phyloP scores from a whole-genome alignment of 495 filamentous ascomycete species.

The Daldinia vernicosa region DNA sequence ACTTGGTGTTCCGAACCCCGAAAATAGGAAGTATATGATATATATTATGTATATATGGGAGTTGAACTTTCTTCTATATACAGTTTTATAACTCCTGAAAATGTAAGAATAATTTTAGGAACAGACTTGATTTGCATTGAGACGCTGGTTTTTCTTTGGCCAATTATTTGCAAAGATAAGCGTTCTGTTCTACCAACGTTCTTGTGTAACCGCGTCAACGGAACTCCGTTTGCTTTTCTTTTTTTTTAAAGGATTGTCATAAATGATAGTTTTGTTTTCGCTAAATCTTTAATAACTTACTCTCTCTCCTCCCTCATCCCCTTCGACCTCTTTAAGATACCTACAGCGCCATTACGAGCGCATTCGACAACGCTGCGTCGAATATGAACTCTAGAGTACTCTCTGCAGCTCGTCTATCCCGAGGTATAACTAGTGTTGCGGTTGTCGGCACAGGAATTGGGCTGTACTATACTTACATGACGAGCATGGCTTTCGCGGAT shows the following conservation, averaged over 20 bases:
- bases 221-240: slow-evolving; percentile 26
- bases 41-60: no score
- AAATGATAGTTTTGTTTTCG: not conserved
- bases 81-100: not conserved
- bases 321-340: not conserved
- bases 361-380: not conserved
- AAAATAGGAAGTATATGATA: not conserved
- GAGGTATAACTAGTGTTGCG: slow-evolving; percentile 20
- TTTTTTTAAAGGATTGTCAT: not conserved
- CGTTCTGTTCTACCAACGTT: not conserved
- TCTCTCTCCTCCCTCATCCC: not conserved
- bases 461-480: slow-evolving; percentile 40
- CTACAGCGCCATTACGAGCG: not conserved
- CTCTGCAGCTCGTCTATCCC: slow-evolving; percentile 4
- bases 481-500: slow-evolving; percentile 37
- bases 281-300: not conserved
- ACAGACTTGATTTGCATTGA: not conserved
- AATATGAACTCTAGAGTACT: slow-evolving; percentile 26
- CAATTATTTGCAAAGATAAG: not conserved
- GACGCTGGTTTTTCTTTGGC: not conserved
- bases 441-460: slow-evolving; percentile 32
- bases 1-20: slow-evolving; percentile 20
- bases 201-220: not conserved
- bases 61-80: not conserved
- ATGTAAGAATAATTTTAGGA: not conserved